Evolutionary conservation across 1,284 basidiomycete genomes (phyloP).

Genomic region (Trametes polyzona): DNA sequence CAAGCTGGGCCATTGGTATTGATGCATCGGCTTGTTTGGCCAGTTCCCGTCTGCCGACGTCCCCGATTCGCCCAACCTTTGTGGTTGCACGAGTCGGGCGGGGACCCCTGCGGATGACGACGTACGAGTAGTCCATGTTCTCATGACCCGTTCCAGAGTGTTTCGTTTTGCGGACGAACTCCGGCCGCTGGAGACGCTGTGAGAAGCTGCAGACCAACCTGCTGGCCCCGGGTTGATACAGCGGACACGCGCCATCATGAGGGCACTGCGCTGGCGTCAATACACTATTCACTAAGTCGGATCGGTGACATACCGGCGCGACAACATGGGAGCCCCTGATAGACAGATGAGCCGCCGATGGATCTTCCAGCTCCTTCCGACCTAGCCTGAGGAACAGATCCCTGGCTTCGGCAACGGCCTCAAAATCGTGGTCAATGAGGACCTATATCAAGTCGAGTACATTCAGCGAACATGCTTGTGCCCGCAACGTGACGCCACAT

Average conservation of each 20-base stretch:
- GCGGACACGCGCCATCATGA: conserved; percentile 87
- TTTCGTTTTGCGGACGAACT: conserved; percentile 86
- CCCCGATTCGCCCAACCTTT: conserved; percentile 68
- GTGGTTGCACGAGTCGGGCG: conserved; percentile 54
- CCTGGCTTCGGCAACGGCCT: conserved; percentile 82
- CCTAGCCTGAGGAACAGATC: conserved; percentile 77
- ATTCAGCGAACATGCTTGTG: not conserved
- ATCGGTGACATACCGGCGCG: conserved; percentile 65
- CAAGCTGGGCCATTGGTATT: conserved; percentile 44
- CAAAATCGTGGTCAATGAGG: conserved; percentile 88
- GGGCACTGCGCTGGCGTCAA: conserved; percentile 68
- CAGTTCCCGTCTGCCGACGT: conserved; percentile 49
- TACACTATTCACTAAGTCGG: not conserved
- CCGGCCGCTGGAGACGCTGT: conserved; percentile 86
- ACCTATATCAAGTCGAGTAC: conserved; percentile 49
- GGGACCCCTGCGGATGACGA: conserved; percentile 82
- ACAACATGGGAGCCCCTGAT: conserved; percentile 75
- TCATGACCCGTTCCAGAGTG: conserved; percentile 85
- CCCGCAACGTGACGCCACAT: conserved; percentile 24
- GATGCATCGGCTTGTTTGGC: conserved; percentile 42
- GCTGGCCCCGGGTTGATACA: conserved; percentile 55
- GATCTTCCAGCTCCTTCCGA: conserved; percentile 55
- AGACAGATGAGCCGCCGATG: conserved; percentile 39
- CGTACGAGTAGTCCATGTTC: conserved; percentile 88
- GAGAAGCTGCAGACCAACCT: conserved; percentile 81